These are phyloP conservation scores for Tolypocladium paradoxum DNA, from an alignment of 2,329 filamentous ascomycete genomes.

Conservation along the genomic window DNA sequence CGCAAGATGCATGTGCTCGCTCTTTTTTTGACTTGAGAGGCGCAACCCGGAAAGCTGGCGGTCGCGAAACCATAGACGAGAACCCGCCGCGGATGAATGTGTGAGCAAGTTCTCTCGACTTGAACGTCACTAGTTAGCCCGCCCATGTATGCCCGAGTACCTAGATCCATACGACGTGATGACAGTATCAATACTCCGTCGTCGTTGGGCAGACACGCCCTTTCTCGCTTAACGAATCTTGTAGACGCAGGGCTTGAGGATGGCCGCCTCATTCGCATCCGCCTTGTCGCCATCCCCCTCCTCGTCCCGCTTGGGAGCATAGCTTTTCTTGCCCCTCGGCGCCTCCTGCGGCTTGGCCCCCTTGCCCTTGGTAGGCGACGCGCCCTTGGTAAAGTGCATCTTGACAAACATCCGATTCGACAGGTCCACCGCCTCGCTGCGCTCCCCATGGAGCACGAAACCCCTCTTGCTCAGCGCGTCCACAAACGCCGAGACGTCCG, in stretches of 20 bases:
- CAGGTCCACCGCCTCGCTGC: conserved; percentile 57
- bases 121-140: background rate
- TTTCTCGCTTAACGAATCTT: conserved; percentile 58
- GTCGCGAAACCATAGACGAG: background rate
- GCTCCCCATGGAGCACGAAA: conserved; percentile 67
- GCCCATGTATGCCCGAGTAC: background rate
- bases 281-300: conserved; percentile 44
- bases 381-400: conserved; percentile 89
- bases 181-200: background rate
- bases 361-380: conserved; percentile 65
- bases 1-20: background rate
- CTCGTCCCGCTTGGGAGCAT: conserved; percentile 41
- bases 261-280: conserved; percentile 50
- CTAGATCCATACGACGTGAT: background rate
- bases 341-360: conserved; percentile 45
- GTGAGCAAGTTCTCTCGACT: background rate
- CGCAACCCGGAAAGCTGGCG: background rate
- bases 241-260: conserved; percentile 92
- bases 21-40: background rate
- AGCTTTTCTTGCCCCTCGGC: conserved; percentile 44
- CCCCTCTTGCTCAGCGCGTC: conserved; percentile 71
- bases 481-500: conserved; percentile 79
- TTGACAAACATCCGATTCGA: conserved; percentile 97
- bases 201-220: background rate
- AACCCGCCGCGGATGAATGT: background rate